These are phyloP conservation scores for Clavaria fumosa DNA, from an alignment of 768 basidiomycete genomes.

Conservation along the genomic window DNA sequence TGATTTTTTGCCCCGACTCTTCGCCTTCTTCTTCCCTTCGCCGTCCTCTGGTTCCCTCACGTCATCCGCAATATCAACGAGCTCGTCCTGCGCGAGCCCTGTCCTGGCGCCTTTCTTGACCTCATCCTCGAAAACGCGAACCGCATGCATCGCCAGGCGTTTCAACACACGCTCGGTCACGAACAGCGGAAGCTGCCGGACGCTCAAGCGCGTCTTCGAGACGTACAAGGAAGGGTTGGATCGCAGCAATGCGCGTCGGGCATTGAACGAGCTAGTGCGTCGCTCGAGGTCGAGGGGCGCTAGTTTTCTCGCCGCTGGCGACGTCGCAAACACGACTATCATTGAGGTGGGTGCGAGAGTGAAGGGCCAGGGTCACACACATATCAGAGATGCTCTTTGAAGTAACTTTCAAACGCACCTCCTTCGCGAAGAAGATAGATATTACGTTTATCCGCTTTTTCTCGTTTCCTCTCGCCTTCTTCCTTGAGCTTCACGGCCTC, in stretches of 20 bases:
- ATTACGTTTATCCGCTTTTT: constrained; percentile 90
- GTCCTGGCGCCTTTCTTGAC: constrained; percentile 45
- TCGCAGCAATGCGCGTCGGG: constrained; percentile 67
- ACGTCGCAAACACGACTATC: constrained; percentile 90
- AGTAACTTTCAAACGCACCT: too few relatives aligned
- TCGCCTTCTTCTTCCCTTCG: constrained; percentile 14
- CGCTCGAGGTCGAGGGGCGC: constrained; percentile 69
- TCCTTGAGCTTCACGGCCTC: constrained; percentile 81
- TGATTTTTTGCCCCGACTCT: constrained; percentile 16
- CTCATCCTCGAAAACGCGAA: constrained; percentile 58
- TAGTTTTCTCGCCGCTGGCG: constrained; percentile 60
- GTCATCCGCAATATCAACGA: constrained; percentile 26
- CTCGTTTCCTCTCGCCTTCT: constrained; percentile 66
- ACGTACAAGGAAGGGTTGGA: constrained; percentile 91
- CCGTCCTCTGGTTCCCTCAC: constrained; percentile 17
- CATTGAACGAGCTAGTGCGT: constrained; percentile 72
- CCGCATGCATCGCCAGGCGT: constrained; percentile 69
- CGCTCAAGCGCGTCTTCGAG: constrained; percentile 84
- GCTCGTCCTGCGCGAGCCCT: constrained; percentile 60
- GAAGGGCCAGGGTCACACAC: too few relatives aligned
- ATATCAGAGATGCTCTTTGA: too few relatives aligned
- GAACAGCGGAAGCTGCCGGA: constrained; percentile 85
- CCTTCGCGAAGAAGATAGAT: constrained; percentile 94
- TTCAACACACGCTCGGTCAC: constrained; percentile 84
- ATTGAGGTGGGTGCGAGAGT: too few relatives aligned